Evolutionary conservation across 2,329 filamentous ascomycete genomes (phyloP).

Genomic region (Nothomitra cinnamomea): DNA sequence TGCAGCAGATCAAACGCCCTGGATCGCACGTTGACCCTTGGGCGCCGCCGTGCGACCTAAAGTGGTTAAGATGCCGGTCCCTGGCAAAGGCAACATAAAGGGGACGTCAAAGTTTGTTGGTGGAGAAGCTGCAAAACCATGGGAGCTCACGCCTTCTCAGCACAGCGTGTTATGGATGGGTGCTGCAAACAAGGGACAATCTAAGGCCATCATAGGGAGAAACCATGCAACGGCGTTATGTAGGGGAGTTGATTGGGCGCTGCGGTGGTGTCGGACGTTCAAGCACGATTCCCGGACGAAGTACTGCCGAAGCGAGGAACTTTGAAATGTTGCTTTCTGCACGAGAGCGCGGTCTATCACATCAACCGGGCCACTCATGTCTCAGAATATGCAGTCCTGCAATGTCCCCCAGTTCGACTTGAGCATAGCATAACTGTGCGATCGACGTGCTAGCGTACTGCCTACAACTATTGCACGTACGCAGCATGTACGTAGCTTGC

Average conservation of each 20-base stretch:
- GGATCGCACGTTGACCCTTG: background rate
- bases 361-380: background rate
- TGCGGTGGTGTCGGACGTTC: background rate
- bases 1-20: background rate
- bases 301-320: background rate
- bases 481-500: too few species aligned
- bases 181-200: too few species aligned
- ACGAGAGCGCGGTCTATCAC: slow-evolving; percentile 1
- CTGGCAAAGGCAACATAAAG: too few species aligned
- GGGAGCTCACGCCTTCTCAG: too few species aligned
- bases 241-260: background rate
- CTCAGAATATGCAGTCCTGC: background rate
- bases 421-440: too few species aligned
- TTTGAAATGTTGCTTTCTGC: background rate
- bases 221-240: background rate
- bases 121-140: too few species aligned
- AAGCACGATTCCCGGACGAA: slow-evolving; percentile 1
- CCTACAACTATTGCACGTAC: too few species aligned
- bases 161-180: too few species aligned
- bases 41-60: background rate
- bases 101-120: too few species aligned
- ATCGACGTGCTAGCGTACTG: too few species aligned
- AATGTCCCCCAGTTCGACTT: background rate
- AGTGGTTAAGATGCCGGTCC: too few species aligned
- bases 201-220: background rate